Evolutionary conservation across 106 monocot species (phyloP).

Genomic region (Acanthochlamys bracteata): DNA sequence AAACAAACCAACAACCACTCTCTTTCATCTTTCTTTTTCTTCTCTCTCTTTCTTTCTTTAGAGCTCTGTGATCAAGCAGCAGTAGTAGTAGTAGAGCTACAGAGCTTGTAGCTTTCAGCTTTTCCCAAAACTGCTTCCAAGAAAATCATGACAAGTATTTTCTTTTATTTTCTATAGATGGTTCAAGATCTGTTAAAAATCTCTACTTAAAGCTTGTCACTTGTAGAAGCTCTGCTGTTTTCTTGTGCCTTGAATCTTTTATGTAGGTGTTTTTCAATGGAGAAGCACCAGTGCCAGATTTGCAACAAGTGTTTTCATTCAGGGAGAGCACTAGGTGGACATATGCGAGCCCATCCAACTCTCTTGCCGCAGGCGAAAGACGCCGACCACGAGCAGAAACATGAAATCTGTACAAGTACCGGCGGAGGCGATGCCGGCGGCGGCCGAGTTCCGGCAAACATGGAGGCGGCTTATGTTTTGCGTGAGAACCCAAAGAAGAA

Average conservation of each 20-base stretch:
- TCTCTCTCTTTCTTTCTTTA: slow-evolving; percentile 3
- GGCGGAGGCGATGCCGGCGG: background rate
- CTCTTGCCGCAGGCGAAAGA: background rate
- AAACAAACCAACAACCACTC: background rate
- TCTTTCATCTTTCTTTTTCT: background rate
- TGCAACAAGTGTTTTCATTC: slow-evolving; percentile 31
- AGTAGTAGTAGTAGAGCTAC: too few relatives aligned
- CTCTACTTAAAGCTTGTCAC: background rate
- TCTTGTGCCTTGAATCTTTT: background rate
- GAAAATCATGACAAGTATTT: too few relatives aligned
- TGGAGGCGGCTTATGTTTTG: slow-evolving; percentile 19
- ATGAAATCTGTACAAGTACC: background rate
- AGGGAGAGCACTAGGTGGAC: slow-evolving; percentile 39
- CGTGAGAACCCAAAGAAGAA: slow-evolving; percentile 55
- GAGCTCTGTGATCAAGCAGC: too few relatives aligned
- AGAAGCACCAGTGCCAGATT: slow-evolving; percentile 28
- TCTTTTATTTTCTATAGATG: too few relatives aligned
- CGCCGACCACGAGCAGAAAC: background rate
- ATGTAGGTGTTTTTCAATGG: slow-evolving; percentile 1
- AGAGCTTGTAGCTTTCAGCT: too few relatives aligned
- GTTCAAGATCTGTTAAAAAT: background rate
- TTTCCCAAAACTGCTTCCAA: too few relatives aligned
- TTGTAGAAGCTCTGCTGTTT: background rate
- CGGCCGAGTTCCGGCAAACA: background rate
- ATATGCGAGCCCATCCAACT: slow-evolving; percentile 43